Base-by-base conservation (phyloP, 352 stramenopile species). In the Globisporangium canariense region DNA sequence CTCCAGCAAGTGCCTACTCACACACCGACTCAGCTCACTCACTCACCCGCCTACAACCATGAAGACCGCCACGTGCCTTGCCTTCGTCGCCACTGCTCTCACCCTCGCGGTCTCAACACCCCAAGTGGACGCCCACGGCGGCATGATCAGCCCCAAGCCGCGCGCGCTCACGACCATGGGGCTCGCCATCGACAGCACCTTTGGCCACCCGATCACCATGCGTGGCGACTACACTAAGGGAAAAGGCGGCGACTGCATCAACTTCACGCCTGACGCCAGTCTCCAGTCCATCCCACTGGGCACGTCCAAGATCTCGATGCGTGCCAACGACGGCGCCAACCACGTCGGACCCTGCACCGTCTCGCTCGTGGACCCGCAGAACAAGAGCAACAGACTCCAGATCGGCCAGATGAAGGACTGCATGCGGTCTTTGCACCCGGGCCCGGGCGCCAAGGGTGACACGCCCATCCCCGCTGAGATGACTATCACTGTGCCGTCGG, bases 241-340 rank as follows among this genome's bases (percentile, higher is more conserved):
- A 50, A 66, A 62, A 32, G 70, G 74, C 30, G 68, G 71, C 3
- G 64, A 81, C 58, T 80, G 73, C 58, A 59, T 81, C 54, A 66
- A 64, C 45, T 75, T 73, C 57, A 76, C 58, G 20, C 51, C 64
- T 2, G 71, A 75, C 58, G 73, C 58, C 32, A 74, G 75, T 46
- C 62, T 81, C 16, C 70, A 76, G 56, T 62, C 60, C 0, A 38
- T 81, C 28, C 45, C 65, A 20, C 63, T 66, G 53, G 70, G 68
- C 43, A 58, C 66, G 53, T 76, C 62, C 49, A 81, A 72, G 47
- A 73, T 81, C 63, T 58, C 64, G 28, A 75, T 81, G 71, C 68
- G 66, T n/a, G 73, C 73, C 34, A 78, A 78, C 52, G 68, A 78
- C 34, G 71, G 71, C 6, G 74, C 74, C 45, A 78, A 81, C 68